Base-by-base conservation (phyloP, 805 yeast species). In the Kuraishia hungarica region DNA sequence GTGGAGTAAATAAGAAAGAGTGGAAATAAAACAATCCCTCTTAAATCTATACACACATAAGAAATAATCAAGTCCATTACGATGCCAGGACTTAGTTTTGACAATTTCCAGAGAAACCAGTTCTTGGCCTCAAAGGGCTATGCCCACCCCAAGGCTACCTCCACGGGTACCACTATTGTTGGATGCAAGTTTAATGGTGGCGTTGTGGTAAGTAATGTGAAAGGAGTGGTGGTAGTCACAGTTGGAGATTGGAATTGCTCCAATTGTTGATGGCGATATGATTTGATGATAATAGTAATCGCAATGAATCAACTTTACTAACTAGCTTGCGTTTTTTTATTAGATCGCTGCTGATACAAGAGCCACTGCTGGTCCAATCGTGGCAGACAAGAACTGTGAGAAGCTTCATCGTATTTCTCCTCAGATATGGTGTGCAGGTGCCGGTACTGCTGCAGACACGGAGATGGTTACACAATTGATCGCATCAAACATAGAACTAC, bases 361-460 rank as follows among this genome's bases (percentile, higher is more conserved):
- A 73, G 97, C 99, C 55, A 94, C 99, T 2, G 86, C 94, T 43
- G 99, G 99, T 15, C 86, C 86, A 56, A 90, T 94, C 62, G 98
- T 94, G 39, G 99, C 99, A 7, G 98, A 94, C 74, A 94, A 94
- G 77, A 94, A 94, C 75, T 92, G 97, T 78, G 97, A 91, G 67
- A 93, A 93, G 72, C 78, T 94, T 60, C 97, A 93, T 73, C 76
- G 96, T 62, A 78, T 92, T 60, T 81, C 97, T 6, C 97, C 97
- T 10, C 81, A 80, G 66, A 91, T 92, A 68, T 93, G 97, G 97
- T 93, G 99, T 83, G 99, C 99, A 53, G 99, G 99, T 65, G 99
- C 99, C 2, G 99, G 99, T 71, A 94, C 99, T n/a, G 99, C 99
- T 29, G 98, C 99, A 7, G 99, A 94, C 69, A 94, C 97, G 13